These are phyloP conservation scores for Blastocladiella britannica DNA, from an alignment of 192 early-diverging fungal species.

Conservation along the genomic window DNA sequence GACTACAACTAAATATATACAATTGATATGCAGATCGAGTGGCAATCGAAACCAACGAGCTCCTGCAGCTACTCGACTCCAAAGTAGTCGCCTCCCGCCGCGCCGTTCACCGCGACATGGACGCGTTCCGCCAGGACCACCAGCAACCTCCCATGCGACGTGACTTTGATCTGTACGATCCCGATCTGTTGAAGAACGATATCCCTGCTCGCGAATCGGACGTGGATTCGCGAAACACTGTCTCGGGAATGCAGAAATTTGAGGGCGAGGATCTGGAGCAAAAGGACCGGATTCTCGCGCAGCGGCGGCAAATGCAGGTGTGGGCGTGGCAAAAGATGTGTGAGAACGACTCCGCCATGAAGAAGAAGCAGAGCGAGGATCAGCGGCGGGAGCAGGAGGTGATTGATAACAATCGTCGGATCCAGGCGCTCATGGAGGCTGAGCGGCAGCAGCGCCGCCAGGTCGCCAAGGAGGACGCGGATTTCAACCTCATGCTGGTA, in stretches of 20 bases:
- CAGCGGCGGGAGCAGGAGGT: slow-evolving; percentile 12
- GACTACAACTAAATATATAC: too few relatives aligned
- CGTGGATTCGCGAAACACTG: slow-evolving; percentile 17
- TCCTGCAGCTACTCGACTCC: slow-evolving; percentile 22
- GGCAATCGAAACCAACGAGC: slow-evolving; percentile 18
- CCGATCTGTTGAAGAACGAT: slow-evolving; percentile 20
- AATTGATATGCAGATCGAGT: slow-evolving; percentile 12
- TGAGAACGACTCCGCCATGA: slow-evolving; percentile 8
- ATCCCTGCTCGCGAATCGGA: slow-evolving; percentile 22
- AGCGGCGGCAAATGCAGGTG: slow-evolving; percentile 27
- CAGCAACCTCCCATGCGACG: slow-evolving; percentile 21
- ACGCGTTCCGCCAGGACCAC: slow-evolving; percentile 19
- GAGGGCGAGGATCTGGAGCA: slow-evolving; percentile 30
- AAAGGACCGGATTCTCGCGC: slow-evolving; percentile 8
- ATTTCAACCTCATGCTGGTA: slow-evolving; percentile 21
- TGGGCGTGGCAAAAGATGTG: slow-evolving; percentile 22
- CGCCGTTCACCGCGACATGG: slow-evolving; percentile 11
- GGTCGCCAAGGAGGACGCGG: slow-evolving; percentile 13
- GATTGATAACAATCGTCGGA: slow-evolving; percentile 18
- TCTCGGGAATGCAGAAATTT: slow-evolving; percentile 23
- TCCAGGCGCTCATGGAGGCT: slow-evolving; percentile 13
- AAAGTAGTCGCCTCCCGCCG: slow-evolving; percentile 13
- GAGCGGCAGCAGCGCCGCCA: slow-evolving; percentile 16
- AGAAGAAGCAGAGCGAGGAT: slow-evolving; percentile 8
- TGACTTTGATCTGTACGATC: slow-evolving; percentile 36